Evolutionary conservation across 768 basidiomycete species (phyloP).

Genomic region (Kwoniella europaea): DNA sequence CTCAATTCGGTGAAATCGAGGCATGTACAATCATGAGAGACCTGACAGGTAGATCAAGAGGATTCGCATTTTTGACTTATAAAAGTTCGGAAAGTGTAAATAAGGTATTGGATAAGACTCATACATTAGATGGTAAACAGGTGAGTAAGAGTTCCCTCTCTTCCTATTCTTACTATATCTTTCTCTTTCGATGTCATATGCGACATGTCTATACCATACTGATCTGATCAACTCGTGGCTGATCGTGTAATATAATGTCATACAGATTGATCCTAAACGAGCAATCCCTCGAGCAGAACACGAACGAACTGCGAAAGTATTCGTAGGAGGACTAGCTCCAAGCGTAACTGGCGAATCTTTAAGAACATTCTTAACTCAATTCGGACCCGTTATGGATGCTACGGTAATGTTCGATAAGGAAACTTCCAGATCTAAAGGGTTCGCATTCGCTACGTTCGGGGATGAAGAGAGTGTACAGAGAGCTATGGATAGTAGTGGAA

Average conservation of each 20-base stretch:
- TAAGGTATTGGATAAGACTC: conserved; percentile 92
- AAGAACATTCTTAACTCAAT: conserved; percentile 90
- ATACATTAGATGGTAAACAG: conserved; percentile 94
- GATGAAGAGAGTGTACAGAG: conserved; percentile 88
- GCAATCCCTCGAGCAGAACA: conserved; percentile 97
- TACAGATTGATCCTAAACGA: conserved; percentile 97
- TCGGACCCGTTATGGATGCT: conserved; percentile 93
- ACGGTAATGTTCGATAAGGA: conserved; percentile 91
- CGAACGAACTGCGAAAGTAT: conserved; percentile 79
- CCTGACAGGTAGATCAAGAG: conserved; percentile 87
- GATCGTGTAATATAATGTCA: conserved; percentile 5
- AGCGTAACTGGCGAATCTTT: conserved; percentile 92
- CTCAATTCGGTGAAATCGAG: conserved; percentile 95
- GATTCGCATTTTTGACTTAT: conserved; percentile 98
- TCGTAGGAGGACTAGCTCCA: conserved; percentile 91
- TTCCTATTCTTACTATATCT: too few species aligned
- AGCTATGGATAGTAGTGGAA: conserved; percentile 82
- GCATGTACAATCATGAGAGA: conserved; percentile 99
- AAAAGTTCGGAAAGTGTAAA: conserved; percentile 90
- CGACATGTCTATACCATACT: background rate
- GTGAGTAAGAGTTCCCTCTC: conserved; percentile 63
- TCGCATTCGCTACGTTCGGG: conserved; percentile 92
- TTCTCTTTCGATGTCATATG: background rate
- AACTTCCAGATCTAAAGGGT: conserved; percentile 75
- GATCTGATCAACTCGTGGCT: background rate